Base-by-base conservation (phyloP, 306 rosid species). In the Vigna trinervia region DNA sequence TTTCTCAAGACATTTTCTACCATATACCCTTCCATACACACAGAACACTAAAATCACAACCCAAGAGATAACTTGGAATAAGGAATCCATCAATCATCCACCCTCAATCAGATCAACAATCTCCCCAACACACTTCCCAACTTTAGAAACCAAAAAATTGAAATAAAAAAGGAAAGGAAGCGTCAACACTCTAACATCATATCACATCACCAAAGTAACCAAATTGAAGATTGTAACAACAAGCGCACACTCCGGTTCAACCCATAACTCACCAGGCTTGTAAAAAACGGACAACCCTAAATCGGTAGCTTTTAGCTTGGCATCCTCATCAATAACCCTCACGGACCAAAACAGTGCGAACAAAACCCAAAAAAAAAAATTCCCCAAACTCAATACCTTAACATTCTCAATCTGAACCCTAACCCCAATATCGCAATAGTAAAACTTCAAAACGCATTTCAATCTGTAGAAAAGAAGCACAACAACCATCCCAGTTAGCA, bases 241-340 rank as follows among this genome's bases (percentile, higher is more conserved):
- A 43, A 43, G 13, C 48, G 11, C 48, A 43, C 1, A 43, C 48
- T 1, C 46, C 11, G 11, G 4, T 43, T 43, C 4, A 11, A 43
- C 0, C 48, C 13, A 43, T 0, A 11, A 54, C 74, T 17, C 4
- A 86, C 90, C 90, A 19, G 86, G 88, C 82, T 81, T 84, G 53
- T 87, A 84, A 39, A 87, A 87, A 43, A 84, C 86, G 56, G 90
- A 87, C 79, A 87, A 67, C 1, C 88, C 88, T 2, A 87, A 87
- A 72, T 87, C 90, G 1, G 86, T 87, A 64, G 90, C 86, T 68
- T 84, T 84, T 36, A 87, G 90, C 57, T 74, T 82, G 23, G 90
- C 90, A 84, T 87, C 86, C 64, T 87, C 88, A 6, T 82, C 71
- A 51, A 84, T 22, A 22, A 22, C 22, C 22, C 22, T 22, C 22